These are phyloP conservation scores for Mucor racemosus DNA, from an alignment of 371 early-diverging fungal species.

Conservation along the genomic window DNA sequence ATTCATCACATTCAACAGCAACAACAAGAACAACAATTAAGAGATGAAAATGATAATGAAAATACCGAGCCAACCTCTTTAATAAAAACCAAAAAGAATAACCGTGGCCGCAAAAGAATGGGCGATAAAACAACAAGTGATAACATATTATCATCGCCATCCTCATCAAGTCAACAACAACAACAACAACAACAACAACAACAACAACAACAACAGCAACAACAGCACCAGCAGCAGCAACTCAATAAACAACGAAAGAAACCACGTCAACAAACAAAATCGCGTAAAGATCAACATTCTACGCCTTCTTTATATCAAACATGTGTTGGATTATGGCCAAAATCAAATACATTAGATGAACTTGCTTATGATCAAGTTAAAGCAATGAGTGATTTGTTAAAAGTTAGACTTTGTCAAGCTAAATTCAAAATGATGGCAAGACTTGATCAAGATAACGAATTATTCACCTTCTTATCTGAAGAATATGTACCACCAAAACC, in stretches of 20 bases:
- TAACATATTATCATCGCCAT: not conserved
- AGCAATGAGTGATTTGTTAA: conserved; percentile 27
- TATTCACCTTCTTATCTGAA: conserved; percentile 22
- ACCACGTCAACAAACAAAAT: conserved; percentile 4
- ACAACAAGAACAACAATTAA: not conserved
- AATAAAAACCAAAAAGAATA: not conserved
- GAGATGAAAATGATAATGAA: conserved; percentile 4
- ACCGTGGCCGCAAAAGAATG: conserved; percentile 15
- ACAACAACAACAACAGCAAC: not conserved
- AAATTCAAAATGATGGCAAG: conserved; percentile 35
- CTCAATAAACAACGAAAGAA: conserved; percentile 11
- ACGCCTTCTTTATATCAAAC: conserved; percentile 21
- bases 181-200: not conserved
- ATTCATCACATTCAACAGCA: conserved; percentile 16
- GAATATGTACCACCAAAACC: conserved; percentile 12
- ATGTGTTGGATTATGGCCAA: conserved; percentile 28
- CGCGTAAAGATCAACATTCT: conserved; percentile 12
- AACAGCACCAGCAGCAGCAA: not conserved
- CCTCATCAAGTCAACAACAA: not conserved
- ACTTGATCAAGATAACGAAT: conserved; percentile 23
- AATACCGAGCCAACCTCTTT: not conserved
- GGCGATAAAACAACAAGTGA: not conserved
- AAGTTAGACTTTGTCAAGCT: conserved; percentile 33
- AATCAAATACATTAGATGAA: conserved; percentile 19
- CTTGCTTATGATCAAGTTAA: conserved; percentile 29